These are phyloP conservation scores for Vitis cinerea DNA, from an alignment of 164 flowering plant species.

Conservation along the genomic window DNA sequence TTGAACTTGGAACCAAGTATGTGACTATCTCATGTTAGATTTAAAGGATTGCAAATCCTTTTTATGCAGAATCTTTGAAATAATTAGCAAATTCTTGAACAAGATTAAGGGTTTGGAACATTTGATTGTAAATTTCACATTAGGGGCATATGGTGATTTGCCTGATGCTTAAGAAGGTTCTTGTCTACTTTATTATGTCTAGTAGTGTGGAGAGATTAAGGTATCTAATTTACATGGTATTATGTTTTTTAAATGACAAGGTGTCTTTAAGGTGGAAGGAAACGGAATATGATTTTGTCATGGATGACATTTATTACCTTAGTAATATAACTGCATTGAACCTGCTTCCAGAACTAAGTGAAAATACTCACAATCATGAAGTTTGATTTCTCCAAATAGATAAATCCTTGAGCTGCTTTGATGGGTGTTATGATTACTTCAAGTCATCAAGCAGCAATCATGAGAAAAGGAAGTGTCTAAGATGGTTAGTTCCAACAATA, in stretches of 20 bases:
- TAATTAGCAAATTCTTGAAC: constrained; percentile 60
- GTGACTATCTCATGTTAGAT: neutral
- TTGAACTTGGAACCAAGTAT: neutral
- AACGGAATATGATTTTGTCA: neutral
- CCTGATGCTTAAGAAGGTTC: constrained; percentile 46
- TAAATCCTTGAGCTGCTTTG: constrained; percentile 63
- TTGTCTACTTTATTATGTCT: constrained; percentile 62
- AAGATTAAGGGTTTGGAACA: constrained; percentile 87
- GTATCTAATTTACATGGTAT: constrained; percentile 27
- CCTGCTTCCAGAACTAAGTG: constrained; percentile 63
- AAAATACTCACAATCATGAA: constrained; percentile 62
- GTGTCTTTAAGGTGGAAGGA: too few species aligned
- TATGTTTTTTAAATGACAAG: neutral
- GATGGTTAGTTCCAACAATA: constrained; percentile 94
- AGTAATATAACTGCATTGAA: constrained; percentile 7
- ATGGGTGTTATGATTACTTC: constrained; percentile 82
- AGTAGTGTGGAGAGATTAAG: constrained; percentile 88
- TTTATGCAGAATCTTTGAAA: constrained; percentile 79
- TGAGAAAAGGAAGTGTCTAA: constrained; percentile 89
- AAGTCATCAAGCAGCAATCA: constrained; percentile 79
- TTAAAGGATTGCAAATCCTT: neutral
- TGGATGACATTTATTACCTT: neutral
- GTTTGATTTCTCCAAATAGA: constrained; percentile 70
- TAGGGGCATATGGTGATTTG: constrained; percentile 80
- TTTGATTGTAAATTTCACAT: constrained; percentile 60